These are phyloP conservation scores for Scopulariopsis brevicaulis DNA, from an alignment of 2,329 filamentous ascomycete species.

Conservation along the genomic window DNA sequence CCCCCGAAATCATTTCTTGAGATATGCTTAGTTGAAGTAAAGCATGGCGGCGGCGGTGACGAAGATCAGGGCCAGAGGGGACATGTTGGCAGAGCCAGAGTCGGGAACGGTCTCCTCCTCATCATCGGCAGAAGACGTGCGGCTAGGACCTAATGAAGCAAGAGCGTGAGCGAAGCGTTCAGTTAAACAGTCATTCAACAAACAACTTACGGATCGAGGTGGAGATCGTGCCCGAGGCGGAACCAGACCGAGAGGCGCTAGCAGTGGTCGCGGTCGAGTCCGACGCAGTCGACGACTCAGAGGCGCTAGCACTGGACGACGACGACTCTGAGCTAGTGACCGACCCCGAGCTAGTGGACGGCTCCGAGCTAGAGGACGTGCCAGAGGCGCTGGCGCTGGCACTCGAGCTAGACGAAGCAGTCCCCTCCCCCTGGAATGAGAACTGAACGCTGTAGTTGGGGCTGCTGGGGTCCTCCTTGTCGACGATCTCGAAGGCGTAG, in stretches of 20 bases:
- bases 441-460: constrained; percentile 34
- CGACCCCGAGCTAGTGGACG: constrained; percentile 5
- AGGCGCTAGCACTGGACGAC: constrained; percentile 2
- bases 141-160: constrained; percentile 10
- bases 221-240: constrained; percentile 3
- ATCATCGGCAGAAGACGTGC: constrained; percentile 19
- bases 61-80: constrained; percentile 26
- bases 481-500: constrained; percentile 34
- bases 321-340: constrained; percentile 7
- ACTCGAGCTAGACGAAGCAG: constrained; percentile 4
- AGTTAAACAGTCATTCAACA: neutral
- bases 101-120: constrained; percentile 15
- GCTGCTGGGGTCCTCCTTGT: constrained; percentile 18
- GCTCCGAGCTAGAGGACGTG: constrained; percentile 5
- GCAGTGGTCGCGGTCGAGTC: constrained; percentile 7
- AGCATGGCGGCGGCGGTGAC: constrained; percentile 25
- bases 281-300: neutral
- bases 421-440: constrained; percentile 16
- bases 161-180: neutral
- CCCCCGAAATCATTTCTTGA: neutral
- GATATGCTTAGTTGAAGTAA: constrained; percentile 24
- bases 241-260: neutral
- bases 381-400: constrained; percentile 5
- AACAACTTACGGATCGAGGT: constrained; percentile 7
- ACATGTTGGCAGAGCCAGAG: constrained; percentile 16